phyloP scores from a whole-genome alignment of 1,284 basidiomycete genomes.

The Blastosporella zonata region DNA sequence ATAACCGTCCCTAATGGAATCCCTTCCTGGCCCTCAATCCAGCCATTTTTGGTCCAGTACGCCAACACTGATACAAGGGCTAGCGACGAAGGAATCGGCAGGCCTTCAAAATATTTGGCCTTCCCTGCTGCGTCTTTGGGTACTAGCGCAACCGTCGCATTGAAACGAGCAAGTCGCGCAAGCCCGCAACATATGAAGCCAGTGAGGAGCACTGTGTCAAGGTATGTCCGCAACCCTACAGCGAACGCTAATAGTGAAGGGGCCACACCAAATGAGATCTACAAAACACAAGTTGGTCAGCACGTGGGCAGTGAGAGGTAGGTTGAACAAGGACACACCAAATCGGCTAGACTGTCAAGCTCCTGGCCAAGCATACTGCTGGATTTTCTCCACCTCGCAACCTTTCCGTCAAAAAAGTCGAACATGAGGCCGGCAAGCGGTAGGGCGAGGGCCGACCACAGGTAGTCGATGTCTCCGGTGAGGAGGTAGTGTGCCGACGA shows the following conservation, averaged over 20 bases:
- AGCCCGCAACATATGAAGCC: constrained; percentile 95
- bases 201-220: constrained; percentile 87
- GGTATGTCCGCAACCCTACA: constrained; percentile 84
- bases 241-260: constrained; percentile 91
- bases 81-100: constrained; percentile 94
- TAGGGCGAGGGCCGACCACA: constrained; percentile 85
- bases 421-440: constrained; percentile 97
- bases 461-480: constrained; percentile 75
- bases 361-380: constrained; percentile 98
- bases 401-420: constrained; percentile 97
- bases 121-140: constrained; percentile 90
- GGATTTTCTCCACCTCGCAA: constrained; percentile 95
- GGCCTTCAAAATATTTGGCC: constrained; percentile 93
- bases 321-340: constrained; percentile 52
- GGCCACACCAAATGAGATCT: constrained; percentile 98
- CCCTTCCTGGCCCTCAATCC: constrained; percentile 74
- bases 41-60: constrained; percentile 81
- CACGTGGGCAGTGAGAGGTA: constrained; percentile 6
- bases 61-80: constrained; percentile 79
- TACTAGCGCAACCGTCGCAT: constrained; percentile 93
- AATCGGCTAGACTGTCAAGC: constrained; percentile 93
- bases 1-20: constrained; percentile 74
- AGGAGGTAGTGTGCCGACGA: constrained; percentile 88
- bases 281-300: constrained; percentile 4
- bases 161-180: constrained; percentile 95